Conservation (phyloP, 768 basidiomycete species). For the Mycena amicta region DNA sequence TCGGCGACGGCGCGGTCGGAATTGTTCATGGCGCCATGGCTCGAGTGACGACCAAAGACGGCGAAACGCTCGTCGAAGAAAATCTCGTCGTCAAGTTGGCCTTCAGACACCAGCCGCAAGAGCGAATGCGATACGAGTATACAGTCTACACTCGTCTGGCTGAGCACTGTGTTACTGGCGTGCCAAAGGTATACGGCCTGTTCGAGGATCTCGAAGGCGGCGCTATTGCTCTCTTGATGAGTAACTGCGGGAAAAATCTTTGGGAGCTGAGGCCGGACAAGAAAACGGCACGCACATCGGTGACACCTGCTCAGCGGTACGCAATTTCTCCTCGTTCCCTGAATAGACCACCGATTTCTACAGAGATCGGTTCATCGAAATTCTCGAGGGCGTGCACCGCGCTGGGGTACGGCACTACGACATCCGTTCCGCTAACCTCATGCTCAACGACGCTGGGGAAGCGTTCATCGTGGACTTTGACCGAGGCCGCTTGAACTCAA, state of each 20-base stretch:
- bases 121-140: slow-evolving; percentile 21
- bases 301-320: slow-evolving; percentile 1
- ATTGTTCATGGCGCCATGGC: slow-evolving; percentile 11
- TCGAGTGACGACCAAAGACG: background rate
- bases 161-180: slow-evolving; percentile 10
- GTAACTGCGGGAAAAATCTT: slow-evolving; percentile 11
- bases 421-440: slow-evolving; percentile 15
- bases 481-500: background rate
- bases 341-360: background rate
- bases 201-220: slow-evolving; percentile 20
- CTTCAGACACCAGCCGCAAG: slow-evolving; percentile 6
- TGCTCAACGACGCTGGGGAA: slow-evolving; percentile 6
- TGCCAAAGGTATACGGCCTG: slow-evolving; percentile 16
- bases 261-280: slow-evolving; percentile 1
- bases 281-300: background rate
- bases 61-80: background rate
- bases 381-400: slow-evolving; percentile 8
- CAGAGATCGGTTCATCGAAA: slow-evolving; percentile 10
- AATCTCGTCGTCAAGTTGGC: slow-evolving; percentile 23
- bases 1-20: slow-evolving; percentile 16
- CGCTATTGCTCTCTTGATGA: slow-evolving; percentile 20
- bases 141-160: slow-evolving; percentile 8
- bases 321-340: background rate
- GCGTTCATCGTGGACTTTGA: slow-evolving; percentile 19
- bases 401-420: slow-evolving; percentile 21